Evolutionary conservation across 2,329 filamentous ascomycete species (phyloP), one percentile per base, ranked within the genome.

Genomic region (Lecanicillium sp.): DNA sequence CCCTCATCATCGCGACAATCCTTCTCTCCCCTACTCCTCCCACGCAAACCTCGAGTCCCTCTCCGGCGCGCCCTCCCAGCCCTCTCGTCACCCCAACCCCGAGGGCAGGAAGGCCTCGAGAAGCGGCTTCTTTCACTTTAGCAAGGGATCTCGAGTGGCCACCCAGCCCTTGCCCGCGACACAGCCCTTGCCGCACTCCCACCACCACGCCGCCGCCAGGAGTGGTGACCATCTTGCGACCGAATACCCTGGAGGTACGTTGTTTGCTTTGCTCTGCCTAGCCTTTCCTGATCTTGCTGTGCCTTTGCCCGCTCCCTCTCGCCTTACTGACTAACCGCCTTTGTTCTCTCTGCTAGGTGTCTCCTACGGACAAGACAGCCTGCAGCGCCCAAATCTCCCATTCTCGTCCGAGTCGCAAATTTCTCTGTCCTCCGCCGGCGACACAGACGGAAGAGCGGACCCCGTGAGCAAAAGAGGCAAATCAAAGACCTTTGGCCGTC

Each of bases 401-500:
- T 59, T 70, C 47, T 68, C 71, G 32, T 72, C 75, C 39, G 72
- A 65, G 57, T 77, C 78, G 52, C 73, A 80, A 51, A 59, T 75
- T 35, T 78, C 78, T 50, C 58, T 79, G 42, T 68, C 69, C 32
- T 75, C 75, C 6, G 63, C 67, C n/a, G 61, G 62, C 47, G 75
- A 79, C 38, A 61, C 67, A 61, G 76, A 79, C 46, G 56, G 57
- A 39, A 45, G 59, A 45, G 54, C 59, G 17, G 55, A 52, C 59
- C 57, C 63, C n/a, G 61, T 62, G 5, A 57, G 62, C 17, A 76
- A 71, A 61, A 77, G 70, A 59, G 65, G 59, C 55, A 81, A 80
- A 56, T 68, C 72, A 12, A 81, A 81, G 52, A 67, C 74, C 8
- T 81, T 81, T 60, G 68, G 68, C 17, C 63, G 77, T 20, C 61